Base-by-base conservation (phyloP, 169 alveolate species). In the Plasmodium inui region DNA sequence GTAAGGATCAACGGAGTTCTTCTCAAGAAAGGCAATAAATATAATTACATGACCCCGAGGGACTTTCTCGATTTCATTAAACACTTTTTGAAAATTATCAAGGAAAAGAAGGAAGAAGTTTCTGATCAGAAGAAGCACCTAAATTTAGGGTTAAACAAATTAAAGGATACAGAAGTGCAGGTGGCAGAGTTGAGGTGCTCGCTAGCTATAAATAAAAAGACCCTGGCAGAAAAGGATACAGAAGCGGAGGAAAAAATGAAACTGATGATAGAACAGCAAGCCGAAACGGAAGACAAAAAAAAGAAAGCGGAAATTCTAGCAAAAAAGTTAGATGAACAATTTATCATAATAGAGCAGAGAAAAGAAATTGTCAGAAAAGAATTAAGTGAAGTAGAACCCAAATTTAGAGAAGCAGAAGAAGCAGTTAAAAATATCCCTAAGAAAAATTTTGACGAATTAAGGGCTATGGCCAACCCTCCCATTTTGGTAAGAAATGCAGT, bases 61-160 rank as follows among this genome's bases (percentile, higher is more conserved):
- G 99, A 99, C 85, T 99, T 98, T 96, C 96, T 99, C 74, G 99
- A 98, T 91, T 98, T 99, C 95, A 97, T 99, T 78, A 98, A 97
- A 93, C 99, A 98, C 94, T 98, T 98, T 93, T 97, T 97, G 37
- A 97, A 97, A 53, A 96, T 98, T 88, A 97, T 97, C 74, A 96
- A 94, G 9, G 99, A 98, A 85, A 98, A 98, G 96, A 97, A 96
- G 83, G 98, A 98, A 26, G 98, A 98, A 82, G 96, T 98, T 44
- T 96, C 98, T 82, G 99, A 98, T 93, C 99, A 98, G 92, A 98
- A 98, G 93, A 95, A 71, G 80, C 99, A 98, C 92, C 96, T 98
- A 46, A 97, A 98, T 83, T 98, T 98, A 37, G 99, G 99, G 85
- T 96, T 99, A 5, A 99, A 98, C 73, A 99, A 98, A 83, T 97